phyloP scores from a whole-genome alignment of 2,329 filamentous ascomycete species.

The Phialocephala sp. region DNA sequence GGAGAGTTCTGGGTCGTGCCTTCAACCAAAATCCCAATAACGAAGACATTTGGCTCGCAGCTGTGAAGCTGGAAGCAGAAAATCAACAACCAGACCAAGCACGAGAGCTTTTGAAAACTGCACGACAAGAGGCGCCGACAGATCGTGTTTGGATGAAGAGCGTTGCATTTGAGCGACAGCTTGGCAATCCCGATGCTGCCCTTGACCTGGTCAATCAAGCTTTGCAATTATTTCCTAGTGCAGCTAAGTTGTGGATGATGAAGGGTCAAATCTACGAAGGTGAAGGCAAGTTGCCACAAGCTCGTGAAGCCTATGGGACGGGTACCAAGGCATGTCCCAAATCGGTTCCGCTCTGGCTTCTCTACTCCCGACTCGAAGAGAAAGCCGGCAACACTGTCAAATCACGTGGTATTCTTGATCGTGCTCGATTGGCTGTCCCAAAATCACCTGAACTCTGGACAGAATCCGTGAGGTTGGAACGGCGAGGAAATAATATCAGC shows the following conservation, averaged over 20 bases:
- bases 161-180: conserved; percentile 88
- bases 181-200: conserved; percentile 78
- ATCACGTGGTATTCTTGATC: conserved; percentile 90
- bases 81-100: conserved; percentile 83
- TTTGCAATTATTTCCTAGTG: conserved; percentile 82
- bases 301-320: conserved; percentile 85
- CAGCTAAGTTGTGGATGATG: conserved; percentile 95
- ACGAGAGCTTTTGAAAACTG: conserved; percentile 78
- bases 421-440: conserved; percentile 84
- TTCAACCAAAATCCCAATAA: conserved; percentile 97
- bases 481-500: conserved; percentile 79
- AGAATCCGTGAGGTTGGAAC: conserved; percentile 92
- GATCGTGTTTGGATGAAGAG: conserved; percentile 98
- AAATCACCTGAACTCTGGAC: conserved; percentile 87
- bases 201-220: conserved; percentile 88
- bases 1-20: conserved; percentile 82
- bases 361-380: conserved; percentile 89
- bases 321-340: conserved; percentile 87
- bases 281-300: conserved; percentile 78
- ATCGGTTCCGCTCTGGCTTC: conserved; percentile 86
- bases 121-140: conserved; percentile 87
- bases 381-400: conserved; percentile 83
- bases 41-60: conserved; percentile 96
- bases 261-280: conserved; percentile 97
- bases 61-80: conserved; percentile 94